A percentile compares a stretch with the other conserved stretches of the same genome.
Conservation (phyloP, 768 basidiomycete species). For the Calocera viscosa region DNA sequence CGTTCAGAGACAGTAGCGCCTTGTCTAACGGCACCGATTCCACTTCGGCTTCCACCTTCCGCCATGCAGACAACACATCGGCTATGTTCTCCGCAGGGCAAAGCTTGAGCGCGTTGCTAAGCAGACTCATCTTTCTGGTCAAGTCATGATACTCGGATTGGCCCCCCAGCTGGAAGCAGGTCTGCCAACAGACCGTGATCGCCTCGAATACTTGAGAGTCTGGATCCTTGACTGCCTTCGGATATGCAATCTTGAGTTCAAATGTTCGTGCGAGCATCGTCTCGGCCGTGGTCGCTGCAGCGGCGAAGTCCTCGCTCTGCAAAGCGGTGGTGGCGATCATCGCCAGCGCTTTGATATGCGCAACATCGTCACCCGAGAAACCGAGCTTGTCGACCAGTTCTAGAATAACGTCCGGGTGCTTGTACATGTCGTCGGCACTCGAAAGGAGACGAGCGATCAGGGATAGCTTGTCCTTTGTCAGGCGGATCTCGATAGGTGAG, state of each 20-base stretch:
- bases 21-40: background rate
- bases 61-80: slow-evolving; percentile 69
- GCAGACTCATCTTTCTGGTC: slow-evolving; percentile 50
- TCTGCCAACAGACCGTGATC: slow-evolving; percentile 77
- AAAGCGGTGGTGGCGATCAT: slow-evolving; percentile 87
- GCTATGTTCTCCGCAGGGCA: slow-evolving; percentile 71
- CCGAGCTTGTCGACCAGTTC: slow-evolving; percentile 86
- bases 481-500: slow-evolving; percentile 83
- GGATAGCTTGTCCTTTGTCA: slow-evolving; percentile 76
- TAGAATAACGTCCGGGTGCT: slow-evolving; percentile 81
- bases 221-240: slow-evolving; percentile 8
- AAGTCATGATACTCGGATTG: slow-evolving; percentile 64
- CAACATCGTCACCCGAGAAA: slow-evolving; percentile 53
- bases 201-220: slow-evolving; percentile 33
- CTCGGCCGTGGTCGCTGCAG: slow-evolving; percentile 59
- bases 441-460: slow-evolving; percentile 80
- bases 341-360: slow-evolving; percentile 68
- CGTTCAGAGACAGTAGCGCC: background rate
- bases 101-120: slow-evolving; percentile 73
- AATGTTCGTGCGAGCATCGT: slow-evolving; percentile 44
- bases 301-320: slow-evolving; percentile 63
- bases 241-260: slow-evolving; percentile 16
- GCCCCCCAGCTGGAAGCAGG: slow-evolving; percentile 76
- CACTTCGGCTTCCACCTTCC: slow-evolving; percentile 53
- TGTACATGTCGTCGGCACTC: slow-evolving; percentile 75